Evolutionary conservation across 140 eudicot genomes (phyloP).

Genomic region (Senecio squalidus): DNA sequence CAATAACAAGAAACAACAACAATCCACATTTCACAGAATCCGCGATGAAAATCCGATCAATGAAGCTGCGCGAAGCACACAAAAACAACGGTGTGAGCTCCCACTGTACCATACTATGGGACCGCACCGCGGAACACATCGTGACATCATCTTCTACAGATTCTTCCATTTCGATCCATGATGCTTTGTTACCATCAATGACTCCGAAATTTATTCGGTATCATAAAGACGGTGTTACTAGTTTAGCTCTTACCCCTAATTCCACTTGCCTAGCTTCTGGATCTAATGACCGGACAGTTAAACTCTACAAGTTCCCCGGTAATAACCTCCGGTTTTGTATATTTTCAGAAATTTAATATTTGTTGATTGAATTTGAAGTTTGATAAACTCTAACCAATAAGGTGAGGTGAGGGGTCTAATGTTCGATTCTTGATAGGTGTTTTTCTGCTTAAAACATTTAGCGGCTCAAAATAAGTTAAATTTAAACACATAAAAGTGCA

Average conservation of each 20-base stretch:
- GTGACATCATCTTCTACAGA: slow-evolving; percentile 82
- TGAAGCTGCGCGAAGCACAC: slow-evolving; percentile 94
- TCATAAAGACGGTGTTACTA: slow-evolving; percentile 91
- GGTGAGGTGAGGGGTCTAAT: too few relatives aligned
- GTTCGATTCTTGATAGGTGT: too few relatives aligned
- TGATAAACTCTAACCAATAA: too few relatives aligned
- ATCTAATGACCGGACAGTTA: slow-evolving; percentile 77
- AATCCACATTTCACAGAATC: slow-evolving; percentile 13
- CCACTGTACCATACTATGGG: slow-evolving; percentile 63
- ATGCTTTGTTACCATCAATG: slow-evolving; percentile 39
- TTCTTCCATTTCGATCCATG: slow-evolving; percentile 62
- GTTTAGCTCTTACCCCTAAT: slow-evolving; percentile 78
- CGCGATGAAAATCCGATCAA: slow-evolving; percentile 72
- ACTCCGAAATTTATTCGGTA: slow-evolving; percentile 49
- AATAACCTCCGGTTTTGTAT: neutral
- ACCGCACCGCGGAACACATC: slow-evolving; percentile 54
- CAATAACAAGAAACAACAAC: neutral
- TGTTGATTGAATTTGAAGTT: too few relatives aligned
- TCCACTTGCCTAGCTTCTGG: slow-evolving; percentile 95
- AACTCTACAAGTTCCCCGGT: slow-evolving; percentile 92
- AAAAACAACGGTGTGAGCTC: slow-evolving; percentile 48
- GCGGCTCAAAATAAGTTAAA: too few relatives aligned
- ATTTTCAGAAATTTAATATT: neutral
- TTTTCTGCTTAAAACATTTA: too few relatives aligned
- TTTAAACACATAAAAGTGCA: too few relatives aligned